Evolutionary conservation across 2,329 filamentous ascomycete genomes (phyloP).

Genomic region (Stachybotrys chartarum): DNA sequence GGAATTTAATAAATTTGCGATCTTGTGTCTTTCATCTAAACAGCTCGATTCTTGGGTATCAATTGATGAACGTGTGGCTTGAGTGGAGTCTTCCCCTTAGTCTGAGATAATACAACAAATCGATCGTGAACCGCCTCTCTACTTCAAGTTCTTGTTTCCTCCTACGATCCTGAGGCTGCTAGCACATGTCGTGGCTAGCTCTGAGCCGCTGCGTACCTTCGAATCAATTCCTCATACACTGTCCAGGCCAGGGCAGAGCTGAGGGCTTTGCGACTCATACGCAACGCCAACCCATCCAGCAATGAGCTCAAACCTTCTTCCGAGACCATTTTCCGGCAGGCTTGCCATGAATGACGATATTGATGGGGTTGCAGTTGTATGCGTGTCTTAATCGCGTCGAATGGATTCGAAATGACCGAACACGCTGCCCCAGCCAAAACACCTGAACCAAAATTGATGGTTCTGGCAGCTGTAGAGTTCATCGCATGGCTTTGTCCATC

Average conservation of each 20-base stretch:
- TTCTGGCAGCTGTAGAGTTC: slow-evolving; percentile 34
- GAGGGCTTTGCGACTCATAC: slow-evolving; percentile 85
- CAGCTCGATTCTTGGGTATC: not conserved
- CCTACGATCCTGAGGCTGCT: no score
- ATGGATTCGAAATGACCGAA: slow-evolving; percentile 88
- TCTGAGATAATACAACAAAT: not conserved
- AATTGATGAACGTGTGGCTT: not conserved
- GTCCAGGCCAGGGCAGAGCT: slow-evolving; percentile 97
- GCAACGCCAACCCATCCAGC: slow-evolving; percentile 76
- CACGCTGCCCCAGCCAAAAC: slow-evolving; percentile 74
- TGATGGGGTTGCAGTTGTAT: slow-evolving; percentile 80
- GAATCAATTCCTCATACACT: slow-evolving; percentile 86
- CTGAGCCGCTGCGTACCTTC: slow-evolving; percentile 35
- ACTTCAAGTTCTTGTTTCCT: no score
- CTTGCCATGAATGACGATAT: slow-evolving; percentile 78
- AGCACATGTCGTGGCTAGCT: not conserved
- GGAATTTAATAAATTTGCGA: no score
- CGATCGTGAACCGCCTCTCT: no score
- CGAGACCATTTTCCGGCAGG: slow-evolving; percentile 66
- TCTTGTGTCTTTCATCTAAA: no score
- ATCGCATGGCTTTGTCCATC: slow-evolving; percentile 10
- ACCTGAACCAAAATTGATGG: slow-evolving; percentile 81
- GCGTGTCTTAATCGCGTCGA: slow-evolving; percentile 92
- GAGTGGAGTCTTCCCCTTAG: not conserved
- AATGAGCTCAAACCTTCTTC: slow-evolving; percentile 77